Conservation (phyloP, 441 rosid genomes). For the Metrosideros polymorpha region DNA sequence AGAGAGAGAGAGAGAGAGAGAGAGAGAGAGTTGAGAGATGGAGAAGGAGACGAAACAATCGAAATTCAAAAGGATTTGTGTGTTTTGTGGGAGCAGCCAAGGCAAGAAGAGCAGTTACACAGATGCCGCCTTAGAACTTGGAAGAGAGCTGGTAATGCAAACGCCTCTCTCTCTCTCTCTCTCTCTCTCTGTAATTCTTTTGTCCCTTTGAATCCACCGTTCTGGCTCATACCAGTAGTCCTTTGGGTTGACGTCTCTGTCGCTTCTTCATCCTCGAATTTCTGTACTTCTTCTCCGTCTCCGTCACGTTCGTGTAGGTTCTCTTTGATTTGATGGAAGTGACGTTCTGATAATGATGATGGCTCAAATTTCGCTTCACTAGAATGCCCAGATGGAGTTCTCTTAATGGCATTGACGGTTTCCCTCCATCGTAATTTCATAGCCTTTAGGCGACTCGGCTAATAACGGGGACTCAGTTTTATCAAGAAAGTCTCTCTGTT, state of each 20-base stretch:
- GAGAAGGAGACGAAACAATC: constrained; percentile 34
- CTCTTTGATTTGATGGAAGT: neutral
- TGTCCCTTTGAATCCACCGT: neutral
- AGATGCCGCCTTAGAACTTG: constrained; percentile 88
- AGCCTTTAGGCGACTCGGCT: neutral
- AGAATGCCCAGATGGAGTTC: neutral
- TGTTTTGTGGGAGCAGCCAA: constrained; percentile 91
- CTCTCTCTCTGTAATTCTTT: neutral
- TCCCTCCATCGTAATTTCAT: neutral
- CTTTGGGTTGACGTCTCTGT: neutral
- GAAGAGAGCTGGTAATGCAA: constrained; percentile 54
- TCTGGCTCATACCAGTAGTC: neutral
- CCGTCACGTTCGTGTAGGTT: neutral
- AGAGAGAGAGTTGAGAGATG: constrained; percentile 13
- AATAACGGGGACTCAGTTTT: neutral
- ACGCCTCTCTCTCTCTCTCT: neutral
- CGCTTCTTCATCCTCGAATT: neutral
- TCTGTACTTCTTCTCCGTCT: neutral
- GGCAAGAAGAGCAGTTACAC: constrained; percentile 71
- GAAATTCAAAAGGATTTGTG: constrained; percentile 79
- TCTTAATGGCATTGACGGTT: neutral
- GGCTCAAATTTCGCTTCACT: neutral
- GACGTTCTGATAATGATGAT: neutral
- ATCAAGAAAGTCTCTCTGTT: neutral
- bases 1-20: constrained; percentile 1